Percentiles rank a stretch among this genome's conserved stretches.
phyloP scores from a whole-genome alignment of 2,329 filamentous ascomycete species.

The Scytalidium lignicola region DNA sequence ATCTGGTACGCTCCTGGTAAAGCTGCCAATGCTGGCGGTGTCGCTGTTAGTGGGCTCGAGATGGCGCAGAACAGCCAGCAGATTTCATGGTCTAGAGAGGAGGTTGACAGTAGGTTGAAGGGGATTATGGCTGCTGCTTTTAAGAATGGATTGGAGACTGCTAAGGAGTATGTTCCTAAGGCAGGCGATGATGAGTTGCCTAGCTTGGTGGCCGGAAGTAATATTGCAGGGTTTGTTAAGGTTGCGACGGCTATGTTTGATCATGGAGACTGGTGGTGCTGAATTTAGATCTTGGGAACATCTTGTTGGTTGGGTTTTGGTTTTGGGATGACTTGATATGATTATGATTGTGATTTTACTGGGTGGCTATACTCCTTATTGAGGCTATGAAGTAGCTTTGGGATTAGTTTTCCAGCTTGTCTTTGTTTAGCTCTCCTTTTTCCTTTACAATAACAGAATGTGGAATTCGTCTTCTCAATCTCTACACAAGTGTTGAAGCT shows the following conservation, averaged over 20 bases:
- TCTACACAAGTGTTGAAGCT: too few species aligned
- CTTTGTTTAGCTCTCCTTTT: too few species aligned
- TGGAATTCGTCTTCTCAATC: too few species aligned
- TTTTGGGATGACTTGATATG: too few species aligned
- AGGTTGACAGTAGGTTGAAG: conserved; percentile 89
- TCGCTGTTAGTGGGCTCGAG: conserved; percentile 94
- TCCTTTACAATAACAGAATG: too few species aligned
- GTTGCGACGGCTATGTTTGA: conserved; percentile 91
- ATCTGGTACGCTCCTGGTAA: conserved; percentile 98
- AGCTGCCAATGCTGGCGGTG: conserved; percentile 95
- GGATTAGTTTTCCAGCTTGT: too few species aligned
- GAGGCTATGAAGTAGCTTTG: too few species aligned
- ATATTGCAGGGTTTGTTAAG: conserved; percentile 98
- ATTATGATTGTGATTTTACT: too few species aligned
- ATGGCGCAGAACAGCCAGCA: conserved; percentile 97
- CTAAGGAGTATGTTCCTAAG: conserved; percentile 74
- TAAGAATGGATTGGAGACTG: conserved; percentile 80
- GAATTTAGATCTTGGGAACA: too few species aligned
- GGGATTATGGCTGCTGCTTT: conserved; percentile 94
- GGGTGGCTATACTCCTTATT: too few species aligned
- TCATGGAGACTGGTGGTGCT: conserved; percentile 95
- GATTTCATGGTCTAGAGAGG: conserved; percentile 78
- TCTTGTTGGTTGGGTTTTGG: too few species aligned
- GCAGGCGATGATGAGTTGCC: conserved; percentile 78
- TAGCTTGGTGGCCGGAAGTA: conserved; percentile 85